Conservation (phyloP, 176 grass and related monocot species). For the Sorghum bicolor region Sorghum_bicolor_NCBIv3 NC_012870.2:11130001-11130500, state of each 20-base stretch:
- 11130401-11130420: neutral
- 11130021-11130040: constrained; percentile 90
- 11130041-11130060: constrained; percentile 71
- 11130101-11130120: neutral
- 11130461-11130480: neutral
- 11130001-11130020: constrained; percentile 84
- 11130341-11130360: neutral
- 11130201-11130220: constrained; percentile 83
- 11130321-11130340: neutral
- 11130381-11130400: neutral
- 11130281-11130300: constrained; percentile 98
- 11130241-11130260: constrained; percentile 95
- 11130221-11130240: constrained; percentile 83
- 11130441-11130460: neutral
- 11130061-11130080: constrained; percentile 33
- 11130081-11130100: neutral
- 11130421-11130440: neutral
- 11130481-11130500: neutral
- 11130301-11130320: constrained; percentile 17
- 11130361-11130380: neutral
- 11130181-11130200: constrained; percentile 76
- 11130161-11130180: constrained; percentile 85
- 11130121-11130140: neutral
- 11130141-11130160: constrained; percentile 40
- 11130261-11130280: constrained; percentile 98